Base-by-base conservation (phyloP, 768 basidiomycete genomes). In the Xerocomellus amylosporus region DNA sequence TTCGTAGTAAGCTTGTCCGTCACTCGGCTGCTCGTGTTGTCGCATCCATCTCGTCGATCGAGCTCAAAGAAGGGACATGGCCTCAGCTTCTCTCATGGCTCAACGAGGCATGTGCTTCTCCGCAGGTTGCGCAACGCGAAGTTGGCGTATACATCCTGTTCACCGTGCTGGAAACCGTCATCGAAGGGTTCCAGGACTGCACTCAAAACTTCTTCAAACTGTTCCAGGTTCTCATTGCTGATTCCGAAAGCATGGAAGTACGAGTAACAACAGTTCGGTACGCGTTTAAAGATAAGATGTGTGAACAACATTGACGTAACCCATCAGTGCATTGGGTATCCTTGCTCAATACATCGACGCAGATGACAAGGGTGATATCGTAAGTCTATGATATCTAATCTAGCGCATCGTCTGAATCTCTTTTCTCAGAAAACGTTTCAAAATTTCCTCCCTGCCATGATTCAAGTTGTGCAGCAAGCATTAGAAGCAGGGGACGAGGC, bases 11-110 rank as follows among this genome's bases (percentile, higher is more conserved):
- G 53, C 85, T 94, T 58, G 94, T 97, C 49, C 90, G 94, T 53
- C 92, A 98, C 71, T 90, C 95, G 10, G 84, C 88, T 44, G 90
- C 96, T 22, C 91, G 97, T 44, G 89, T 96, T 53, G 83, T 98
- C 58, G 91, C 96, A 40, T 88, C 93, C 54, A 89, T 98, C 72
- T 96, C 95, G 19, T 81, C 84, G 51, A 82, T 93, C 67, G 97
- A 99, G 70, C 79, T 98, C 55, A 82, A 86, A 15, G 69, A 79
- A 50, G 83, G 84, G 61, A 79, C 82, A 58, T 98, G 97, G 97
- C 80, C 87, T 2, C 79, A 86, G 53, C 88, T 99, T 43, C 80
- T 98, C 28, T 90, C 92, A 5, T 94, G 90, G 79, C 81, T 99
- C 34, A 81, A 89, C 63, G 79, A 85, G 59, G 85, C 90, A 9